A percentile compares a stretch with the other conserved stretches of the same genome.
Conservation (phyloP, 768 basidiomycete genomes). For the Leccinum uliginosum region DNA sequence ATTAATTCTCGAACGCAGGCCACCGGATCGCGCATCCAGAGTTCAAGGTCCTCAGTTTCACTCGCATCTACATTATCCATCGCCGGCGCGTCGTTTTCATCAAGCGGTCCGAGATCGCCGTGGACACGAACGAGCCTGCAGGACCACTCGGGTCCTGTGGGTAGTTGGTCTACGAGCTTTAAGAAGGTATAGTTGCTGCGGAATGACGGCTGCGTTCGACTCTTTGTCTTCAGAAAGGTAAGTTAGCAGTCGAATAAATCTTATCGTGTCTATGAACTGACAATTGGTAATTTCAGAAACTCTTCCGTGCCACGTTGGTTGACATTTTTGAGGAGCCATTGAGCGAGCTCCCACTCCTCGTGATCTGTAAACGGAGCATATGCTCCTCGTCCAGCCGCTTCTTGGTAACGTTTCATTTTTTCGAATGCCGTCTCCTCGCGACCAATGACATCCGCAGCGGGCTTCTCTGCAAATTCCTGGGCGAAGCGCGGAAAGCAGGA, state of each 20-base stretch:
- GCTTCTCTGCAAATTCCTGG: neutral
- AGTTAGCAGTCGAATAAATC: neutral
- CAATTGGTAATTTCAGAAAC: neutral
- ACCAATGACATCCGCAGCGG: neutral
- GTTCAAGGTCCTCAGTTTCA: neutral
- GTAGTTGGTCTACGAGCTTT: neutral
- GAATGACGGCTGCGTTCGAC: neutral
- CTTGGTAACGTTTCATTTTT: neutral
- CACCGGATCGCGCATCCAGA: neutral
- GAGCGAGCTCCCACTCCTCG: neutral
- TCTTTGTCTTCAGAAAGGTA: neutral
- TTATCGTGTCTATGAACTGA: neutral
- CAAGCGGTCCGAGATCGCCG: neutral
- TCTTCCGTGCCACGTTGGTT: neutral
- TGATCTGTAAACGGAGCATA: neutral
- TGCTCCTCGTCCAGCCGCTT: neutral
- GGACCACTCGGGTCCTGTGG: neutral
- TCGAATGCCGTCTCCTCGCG: neutral
- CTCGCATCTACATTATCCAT: neutral
- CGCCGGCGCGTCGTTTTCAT: neutral
- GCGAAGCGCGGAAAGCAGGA: neutral
- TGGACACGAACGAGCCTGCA: neutral
- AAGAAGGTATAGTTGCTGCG: neutral
- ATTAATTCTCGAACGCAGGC: neutral
- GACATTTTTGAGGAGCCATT: slow-evolving; percentile 1